These are phyloP conservation scores for Furcasterigmium sp. DNA, from an alignment of 2,329 filamentous ascomycete genomes.

Conservation along the genomic window DNA sequence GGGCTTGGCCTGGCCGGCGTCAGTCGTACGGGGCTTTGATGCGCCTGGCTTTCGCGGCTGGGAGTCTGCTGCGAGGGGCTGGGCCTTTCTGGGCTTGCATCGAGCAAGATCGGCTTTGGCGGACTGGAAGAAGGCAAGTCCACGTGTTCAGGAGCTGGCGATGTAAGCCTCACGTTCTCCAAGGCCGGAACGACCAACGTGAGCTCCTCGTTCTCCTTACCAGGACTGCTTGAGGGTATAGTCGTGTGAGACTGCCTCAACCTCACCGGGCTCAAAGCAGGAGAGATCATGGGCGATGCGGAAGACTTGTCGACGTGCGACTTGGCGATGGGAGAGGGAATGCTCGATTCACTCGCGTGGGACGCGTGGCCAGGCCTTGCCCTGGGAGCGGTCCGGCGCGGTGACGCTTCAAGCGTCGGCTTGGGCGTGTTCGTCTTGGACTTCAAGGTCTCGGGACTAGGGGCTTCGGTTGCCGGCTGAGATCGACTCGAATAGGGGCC, in stretches of 20 bases:
- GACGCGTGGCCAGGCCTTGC: slow-evolving; percentile 41
- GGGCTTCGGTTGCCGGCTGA: slow-evolving; percentile 32
- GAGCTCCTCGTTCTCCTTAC: slow-evolving; percentile 46
- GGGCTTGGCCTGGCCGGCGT: slow-evolving; percentile 4
- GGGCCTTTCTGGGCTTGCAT: slow-evolving; percentile 26
- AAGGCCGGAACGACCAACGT: slow-evolving; percentile 46
- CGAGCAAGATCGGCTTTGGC: neutral
- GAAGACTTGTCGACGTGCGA: slow-evolving; percentile 5
- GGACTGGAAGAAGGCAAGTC: neutral
- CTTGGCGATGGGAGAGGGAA: slow-evolving; percentile 38
- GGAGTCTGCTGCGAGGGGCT: slow-evolving; percentile 3
- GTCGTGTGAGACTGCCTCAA: slow-evolving; percentile 23
- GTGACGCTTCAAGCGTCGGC: slow-evolving; percentile 43
- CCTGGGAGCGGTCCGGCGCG: slow-evolving; percentile 43
- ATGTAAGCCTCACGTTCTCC: slow-evolving; percentile 22
- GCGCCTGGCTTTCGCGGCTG: neutral
- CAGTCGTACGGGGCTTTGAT: slow-evolving; percentile 1
- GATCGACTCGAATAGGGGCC: slow-evolving; percentile 59
- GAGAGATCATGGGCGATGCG: slow-evolving; percentile 25
- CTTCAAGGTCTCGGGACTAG: slow-evolving; percentile 42
- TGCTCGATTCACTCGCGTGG: slow-evolving; percentile 45
- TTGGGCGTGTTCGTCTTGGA: slow-evolving; percentile 45
- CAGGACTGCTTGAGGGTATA: slow-evolving; percentile 36
- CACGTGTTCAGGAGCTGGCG: slow-evolving; percentile 18
- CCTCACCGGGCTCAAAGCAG: slow-evolving; percentile 34